A percentile compares a stretch with the other conserved stretches of the same genome.
Conservation (phyloP, 1,284 basidiomycete genomes). For the Irpex sp. region DNA sequence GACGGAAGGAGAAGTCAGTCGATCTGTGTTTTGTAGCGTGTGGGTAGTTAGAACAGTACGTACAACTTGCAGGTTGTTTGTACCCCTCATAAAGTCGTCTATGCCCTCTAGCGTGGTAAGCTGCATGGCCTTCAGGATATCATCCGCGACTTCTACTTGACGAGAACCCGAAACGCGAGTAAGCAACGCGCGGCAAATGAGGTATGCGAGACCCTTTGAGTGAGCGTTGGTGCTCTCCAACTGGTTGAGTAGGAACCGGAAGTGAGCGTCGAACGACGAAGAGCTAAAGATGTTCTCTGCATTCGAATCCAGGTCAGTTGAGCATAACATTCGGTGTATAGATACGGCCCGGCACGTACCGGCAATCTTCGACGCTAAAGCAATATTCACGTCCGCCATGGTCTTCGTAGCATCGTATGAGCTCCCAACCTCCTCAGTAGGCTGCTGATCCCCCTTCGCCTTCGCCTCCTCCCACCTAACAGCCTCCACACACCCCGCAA, state of each 20-base stretch:
- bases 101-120: constrained; percentile 39
- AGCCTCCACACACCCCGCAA: constrained; percentile 44
- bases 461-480: constrained; percentile 32
- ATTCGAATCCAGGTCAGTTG: constrained; percentile 6
- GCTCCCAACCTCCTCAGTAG: constrained; percentile 10
- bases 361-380: constrained; percentile 56
- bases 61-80: constrained; percentile 42
- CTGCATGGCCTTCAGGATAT: constrained; percentile 45
- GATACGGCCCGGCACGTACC: constrained; percentile 39
- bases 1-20: background rate
- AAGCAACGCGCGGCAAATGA: constrained; percentile 58
- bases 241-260: constrained; percentile 44
- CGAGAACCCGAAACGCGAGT: constrained; percentile 49
- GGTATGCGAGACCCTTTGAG: constrained; percentile 52
- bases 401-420: constrained; percentile 33
- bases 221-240: constrained; percentile 48
- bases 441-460: constrained; percentile 23
- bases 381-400: constrained; percentile 49
- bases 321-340: background rate
- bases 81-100: constrained; percentile 39
- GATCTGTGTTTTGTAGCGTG: background rate
- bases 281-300: constrained; percentile 61
- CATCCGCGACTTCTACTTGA: constrained; percentile 51
- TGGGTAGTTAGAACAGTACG: background rate
- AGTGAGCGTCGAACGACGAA: constrained; percentile 34